phyloP scores from a whole-genome alignment of 768 basidiomycete species.

The Boletales sp. region DNA sequence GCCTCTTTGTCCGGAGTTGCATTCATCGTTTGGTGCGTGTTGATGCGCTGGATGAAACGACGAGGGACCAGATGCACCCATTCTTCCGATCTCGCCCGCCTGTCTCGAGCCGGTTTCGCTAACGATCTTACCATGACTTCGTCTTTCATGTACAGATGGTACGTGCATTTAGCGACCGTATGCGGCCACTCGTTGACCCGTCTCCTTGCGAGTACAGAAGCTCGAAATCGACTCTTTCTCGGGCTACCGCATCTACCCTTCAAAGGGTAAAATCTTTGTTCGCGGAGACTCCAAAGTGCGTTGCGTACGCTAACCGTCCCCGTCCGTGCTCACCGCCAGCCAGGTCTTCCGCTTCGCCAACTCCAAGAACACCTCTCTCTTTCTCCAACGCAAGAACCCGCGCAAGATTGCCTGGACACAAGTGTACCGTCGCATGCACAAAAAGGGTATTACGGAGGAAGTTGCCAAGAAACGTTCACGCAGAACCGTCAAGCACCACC shows the following conservation, averaged over 20 bases:
- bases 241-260: conserved; percentile 96
- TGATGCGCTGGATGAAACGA: conserved; percentile 41
- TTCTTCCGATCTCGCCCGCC: conserved; percentile 9
- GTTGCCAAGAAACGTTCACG: conserved; percentile 98
- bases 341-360: conserved; percentile 94
- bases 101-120: conserved; percentile 13
- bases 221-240: conserved; percentile 99
- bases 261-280: conserved; percentile 94
- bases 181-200: background rate
- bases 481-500: conserved; percentile 95
- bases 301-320: background rate
- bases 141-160: conserved; percentile 18
- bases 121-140: conserved; percentile 3
- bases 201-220: conserved; percentile 53
- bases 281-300: conserved; percentile 93
- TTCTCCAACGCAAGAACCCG: conserved; percentile 99
- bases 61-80: conserved; percentile 35
- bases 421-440: conserved; percentile 96
- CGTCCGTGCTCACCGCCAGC: too few relatives aligned
- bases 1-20: background rate
- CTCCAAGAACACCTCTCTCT: conserved; percentile 94
- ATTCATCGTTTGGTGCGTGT: conserved; percentile 11
- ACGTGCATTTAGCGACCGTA: conserved; percentile 7
- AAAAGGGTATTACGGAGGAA: conserved; percentile 99
- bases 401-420: conserved; percentile 99